These are phyloP conservation scores for Neophaeococcomyces aloes DNA, from an alignment of 2,329 filamentous ascomycete genomes.

Conservation along the genomic window DNA sequence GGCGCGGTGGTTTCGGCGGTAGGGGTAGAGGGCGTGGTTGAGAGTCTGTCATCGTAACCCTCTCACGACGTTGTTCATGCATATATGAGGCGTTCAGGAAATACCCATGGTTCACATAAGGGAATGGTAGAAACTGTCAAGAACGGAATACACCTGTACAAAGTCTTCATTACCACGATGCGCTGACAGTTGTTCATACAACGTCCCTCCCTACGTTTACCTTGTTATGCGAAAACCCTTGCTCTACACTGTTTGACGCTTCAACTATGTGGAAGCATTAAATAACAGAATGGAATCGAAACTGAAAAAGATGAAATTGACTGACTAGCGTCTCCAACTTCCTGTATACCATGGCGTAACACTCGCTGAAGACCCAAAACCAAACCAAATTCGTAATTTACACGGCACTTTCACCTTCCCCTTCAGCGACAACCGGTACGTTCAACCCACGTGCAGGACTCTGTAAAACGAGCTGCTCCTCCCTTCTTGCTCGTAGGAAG, in stretches of 20 bases:
- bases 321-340: too few species aligned
- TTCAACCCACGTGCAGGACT: constrained; percentile 81
- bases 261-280: too few species aligned
- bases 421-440: constrained; percentile 75
- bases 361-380: too few species aligned
- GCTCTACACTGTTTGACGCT: too few species aligned
- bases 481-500: constrained; percentile 74
- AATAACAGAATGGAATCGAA: too few species aligned
- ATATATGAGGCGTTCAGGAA: constrained; percentile 7
- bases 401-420: constrained; percentile 71
- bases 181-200: too few species aligned
- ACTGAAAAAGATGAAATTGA: too few species aligned
- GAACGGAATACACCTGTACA: too few species aligned
- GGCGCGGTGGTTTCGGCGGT: constrained; percentile 29
- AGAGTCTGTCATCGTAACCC: constrained; percentile 9
- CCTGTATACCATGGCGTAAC: too few species aligned
- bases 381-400: constrained; percentile 28
- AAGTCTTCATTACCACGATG: too few species aligned
- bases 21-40: constrained; percentile 21
- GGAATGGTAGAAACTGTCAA: background rate
- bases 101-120: constrained; percentile 2
- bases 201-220: too few species aligned
- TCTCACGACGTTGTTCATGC: constrained; percentile 3
- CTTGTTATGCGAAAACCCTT: too few species aligned
- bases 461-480: constrained; percentile 86